These are phyloP conservation scores for Penicillium sp. DNA, from an alignment of 2,329 filamentous ascomycete genomes.

Conservation along the genomic window DNA sequence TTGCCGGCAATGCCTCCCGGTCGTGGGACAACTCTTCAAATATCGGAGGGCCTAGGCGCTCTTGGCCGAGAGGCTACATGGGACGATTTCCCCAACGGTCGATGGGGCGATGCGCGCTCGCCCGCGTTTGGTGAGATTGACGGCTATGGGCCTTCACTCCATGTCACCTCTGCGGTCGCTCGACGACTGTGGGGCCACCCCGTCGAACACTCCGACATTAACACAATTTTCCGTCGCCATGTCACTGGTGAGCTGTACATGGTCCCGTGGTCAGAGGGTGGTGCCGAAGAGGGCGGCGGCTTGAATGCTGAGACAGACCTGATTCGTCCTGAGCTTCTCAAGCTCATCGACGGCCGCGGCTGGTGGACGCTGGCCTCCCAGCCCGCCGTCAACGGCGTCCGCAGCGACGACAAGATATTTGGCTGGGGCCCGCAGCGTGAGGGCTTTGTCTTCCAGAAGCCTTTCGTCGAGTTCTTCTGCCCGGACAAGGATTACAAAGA, in stretches of 20 bases:
- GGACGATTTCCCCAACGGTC: slow-evolving; percentile 97
- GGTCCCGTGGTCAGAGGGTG: slow-evolving; percentile 83
- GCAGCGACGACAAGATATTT: slow-evolving; percentile 73
- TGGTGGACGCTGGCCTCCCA: slow-evolving; percentile 98
- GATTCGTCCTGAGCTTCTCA: slow-evolving; percentile 73
- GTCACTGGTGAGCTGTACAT: slow-evolving; percentile 75
- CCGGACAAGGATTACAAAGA: slow-evolving; percentile 67
- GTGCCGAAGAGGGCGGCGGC: slow-evolving; percentile 59
- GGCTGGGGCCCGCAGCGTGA: slow-evolving; percentile 85
- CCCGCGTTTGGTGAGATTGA: slow-evolving; percentile 96
- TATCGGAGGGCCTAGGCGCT: slow-evolving; percentile 87
- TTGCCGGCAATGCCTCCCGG: slow-evolving; percentile 69
- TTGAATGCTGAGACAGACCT: slow-evolving; percentile 70
- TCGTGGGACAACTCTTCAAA: slow-evolving; percentile 81
- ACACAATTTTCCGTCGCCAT: slow-evolving; percentile 74
- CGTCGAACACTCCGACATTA: slow-evolving; percentile 68
- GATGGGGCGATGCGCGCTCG: slow-evolving; percentile 90
- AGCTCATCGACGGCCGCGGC: slow-evolving; percentile 71
- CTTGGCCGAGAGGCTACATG: slow-evolving; percentile 93
- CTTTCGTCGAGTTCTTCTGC: slow-evolving; percentile 96
- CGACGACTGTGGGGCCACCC: slow-evolving; percentile 83
- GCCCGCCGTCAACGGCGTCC: slow-evolving; percentile 83
- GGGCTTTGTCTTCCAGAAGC: slow-evolving; percentile 97
- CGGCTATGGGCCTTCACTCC: slow-evolving; percentile 94
- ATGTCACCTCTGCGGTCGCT: slow-evolving; percentile 82